phyloP scores from a whole-genome alignment of 495 filamentous ascomycete genomes.

The Sphaerosporella brunnea region DNA sequence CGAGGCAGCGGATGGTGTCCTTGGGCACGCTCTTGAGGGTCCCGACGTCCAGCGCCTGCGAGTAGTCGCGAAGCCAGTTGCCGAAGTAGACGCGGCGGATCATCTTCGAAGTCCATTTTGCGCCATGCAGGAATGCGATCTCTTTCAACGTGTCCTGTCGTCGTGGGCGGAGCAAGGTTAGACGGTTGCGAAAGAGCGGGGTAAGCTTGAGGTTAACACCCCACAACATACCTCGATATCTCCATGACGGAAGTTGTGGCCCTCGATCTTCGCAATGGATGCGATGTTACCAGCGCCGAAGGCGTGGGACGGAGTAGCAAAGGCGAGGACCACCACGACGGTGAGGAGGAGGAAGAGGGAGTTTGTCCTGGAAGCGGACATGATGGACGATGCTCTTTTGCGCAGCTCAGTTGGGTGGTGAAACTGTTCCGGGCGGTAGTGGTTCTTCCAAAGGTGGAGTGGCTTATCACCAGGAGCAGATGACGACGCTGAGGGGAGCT shows the following conservation, averaged over 20 bases:
- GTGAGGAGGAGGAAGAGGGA: conserved; percentile 32
- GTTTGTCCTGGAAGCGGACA: conserved; percentile 1
- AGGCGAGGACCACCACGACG: conserved; percentile 44
- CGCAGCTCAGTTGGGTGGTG: no score
- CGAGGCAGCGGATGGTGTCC: conserved; percentile 74
- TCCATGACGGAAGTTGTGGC: conserved; percentile 91
- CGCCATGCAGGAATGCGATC: conserved; percentile 67
- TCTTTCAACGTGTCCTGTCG: conserved; percentile 74
- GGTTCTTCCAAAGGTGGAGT: no score
- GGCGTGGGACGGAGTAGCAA: conserved; percentile 39
- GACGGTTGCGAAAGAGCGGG: no score
- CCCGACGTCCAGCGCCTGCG: conserved; percentile 80
- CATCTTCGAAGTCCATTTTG: conserved; percentile 88
- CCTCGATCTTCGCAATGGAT: conserved; percentile 81
- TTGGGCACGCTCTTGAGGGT: conserved; percentile 78
- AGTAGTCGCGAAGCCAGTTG: conserved; percentile 60
- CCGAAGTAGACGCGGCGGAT: conserved; percentile 88
- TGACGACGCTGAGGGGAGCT: no score
- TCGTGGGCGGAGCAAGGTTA: not conserved
- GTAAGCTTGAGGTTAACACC: no score
- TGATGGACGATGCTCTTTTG: no score
- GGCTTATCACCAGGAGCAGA: no score
- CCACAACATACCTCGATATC: conserved; percentile 28
- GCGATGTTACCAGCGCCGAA: conserved; percentile 97
- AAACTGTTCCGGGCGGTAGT: no score